Percentiles rank a stretch among this genome's conserved stretches.
Conservation (phyloP, 2,329 filamentous ascomycete species). For the Sporothrix inflata region DNA sequence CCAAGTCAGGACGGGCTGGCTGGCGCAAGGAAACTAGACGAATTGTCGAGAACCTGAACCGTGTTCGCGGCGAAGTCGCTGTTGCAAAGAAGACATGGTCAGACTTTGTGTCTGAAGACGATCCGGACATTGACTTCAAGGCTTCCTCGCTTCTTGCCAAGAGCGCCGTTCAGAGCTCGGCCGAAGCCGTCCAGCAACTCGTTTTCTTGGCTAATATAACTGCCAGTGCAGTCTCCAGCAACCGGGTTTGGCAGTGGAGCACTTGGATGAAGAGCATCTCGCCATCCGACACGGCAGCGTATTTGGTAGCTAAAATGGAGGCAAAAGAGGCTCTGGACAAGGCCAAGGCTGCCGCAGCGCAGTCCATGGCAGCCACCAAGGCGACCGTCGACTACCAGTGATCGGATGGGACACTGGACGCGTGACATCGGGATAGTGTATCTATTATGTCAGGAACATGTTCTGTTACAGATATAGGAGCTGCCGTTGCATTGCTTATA, state of each 20-base stretch:
- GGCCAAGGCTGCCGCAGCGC: neutral
- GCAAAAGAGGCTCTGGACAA: neutral
- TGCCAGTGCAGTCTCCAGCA: neutral
- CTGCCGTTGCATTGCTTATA: too few relatives aligned
- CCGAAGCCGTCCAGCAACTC: neutral
- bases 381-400: neutral
- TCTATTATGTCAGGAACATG: too few relatives aligned
- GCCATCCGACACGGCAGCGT: neutral
- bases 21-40: neutral
- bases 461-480: too few relatives aligned
- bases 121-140: neutral
- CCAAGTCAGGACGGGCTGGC: neutral
- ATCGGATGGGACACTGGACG: too few relatives aligned
- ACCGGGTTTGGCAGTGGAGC: neutral
- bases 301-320: neutral
- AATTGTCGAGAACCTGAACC: neutral
- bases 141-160: neutral
- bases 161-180: neutral
- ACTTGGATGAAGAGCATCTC: neutral
- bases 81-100: neutral
- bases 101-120: neutral
- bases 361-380: neutral
- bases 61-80: neutral
- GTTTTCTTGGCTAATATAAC: neutral
- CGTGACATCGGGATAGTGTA: too few relatives aligned